Conservation (phyloP, 495 filamentous ascomycete species). For the Neurospora sp. region DNA sequence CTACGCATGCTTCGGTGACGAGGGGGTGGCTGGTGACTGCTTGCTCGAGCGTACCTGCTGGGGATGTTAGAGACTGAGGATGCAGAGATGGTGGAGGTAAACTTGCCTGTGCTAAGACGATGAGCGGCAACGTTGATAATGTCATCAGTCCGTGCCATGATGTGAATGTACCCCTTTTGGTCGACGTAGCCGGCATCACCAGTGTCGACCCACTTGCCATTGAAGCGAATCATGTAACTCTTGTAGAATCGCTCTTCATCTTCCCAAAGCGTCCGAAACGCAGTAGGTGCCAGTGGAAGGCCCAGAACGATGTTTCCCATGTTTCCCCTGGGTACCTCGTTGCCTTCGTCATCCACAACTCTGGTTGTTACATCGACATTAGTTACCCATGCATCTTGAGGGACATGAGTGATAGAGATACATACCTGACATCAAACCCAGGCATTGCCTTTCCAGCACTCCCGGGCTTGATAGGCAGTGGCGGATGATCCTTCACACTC, state of each 20-base stretch:
- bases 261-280: constrained; percentile 72
- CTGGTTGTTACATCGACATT: constrained; percentile 14
- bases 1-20: constrained; percentile 73
- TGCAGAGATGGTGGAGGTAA: background rate
- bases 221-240: constrained; percentile 70
- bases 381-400: background rate
- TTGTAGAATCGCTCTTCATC: constrained; percentile 77
- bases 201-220: constrained; percentile 75
- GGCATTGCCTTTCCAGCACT: constrained; percentile 85
- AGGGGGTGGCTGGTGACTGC: constrained; percentile 70
- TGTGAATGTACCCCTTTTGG: constrained; percentile 68
- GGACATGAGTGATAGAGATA: background rate
- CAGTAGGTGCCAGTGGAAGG: constrained; percentile 73
- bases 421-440: constrained; percentile 62
- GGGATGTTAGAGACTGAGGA: background rate
- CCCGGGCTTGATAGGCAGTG: constrained; percentile 58
- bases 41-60: constrained; percentile 74
- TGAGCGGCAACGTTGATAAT: constrained; percentile 95
- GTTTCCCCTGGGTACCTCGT: constrained; percentile 50
- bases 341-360: constrained; percentile 70
- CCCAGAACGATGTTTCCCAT: constrained; percentile 91
- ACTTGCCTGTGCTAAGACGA: constrained; percentile 73
- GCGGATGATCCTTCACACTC: constrained; percentile 13
- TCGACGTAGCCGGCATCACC: constrained; percentile 86
- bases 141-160: constrained; percentile 83